These are phyloP conservation scores for Boletus insuetus DNA, from an alignment of 768 basidiomycete genomes.

Conservation along the genomic window DNA sequence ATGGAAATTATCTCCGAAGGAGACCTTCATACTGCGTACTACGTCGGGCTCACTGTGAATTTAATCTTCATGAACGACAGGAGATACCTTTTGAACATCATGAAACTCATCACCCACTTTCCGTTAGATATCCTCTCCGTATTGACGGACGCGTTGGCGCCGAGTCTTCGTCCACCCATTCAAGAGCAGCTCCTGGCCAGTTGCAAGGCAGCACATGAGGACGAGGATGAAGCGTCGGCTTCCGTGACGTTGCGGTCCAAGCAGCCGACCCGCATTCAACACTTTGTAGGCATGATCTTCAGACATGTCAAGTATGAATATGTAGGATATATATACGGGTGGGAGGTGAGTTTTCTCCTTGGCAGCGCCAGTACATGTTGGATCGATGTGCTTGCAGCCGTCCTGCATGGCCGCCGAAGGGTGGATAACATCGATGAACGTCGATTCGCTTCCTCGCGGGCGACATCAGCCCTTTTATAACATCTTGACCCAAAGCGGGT, in stretches of 20 bases:
- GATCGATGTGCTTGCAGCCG: conserved; percentile 14
- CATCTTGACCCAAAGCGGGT: conserved; percentile 34
- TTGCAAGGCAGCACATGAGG: conserved; percentile 32
- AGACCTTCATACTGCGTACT: conserved; percentile 35
- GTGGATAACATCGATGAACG: conserved; percentile 45
- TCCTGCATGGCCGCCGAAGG: conserved; percentile 39
- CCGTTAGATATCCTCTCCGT: conserved; percentile 46
- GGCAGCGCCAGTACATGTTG: not conserved
- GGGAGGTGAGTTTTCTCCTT: conserved; percentile 40
- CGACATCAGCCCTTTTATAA: conserved; percentile 51
- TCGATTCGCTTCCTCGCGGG: conserved; percentile 39
- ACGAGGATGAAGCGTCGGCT: conserved; percentile 30
- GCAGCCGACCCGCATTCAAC: conserved; percentile 27
- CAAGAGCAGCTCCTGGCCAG: conserved; percentile 28
- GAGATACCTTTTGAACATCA: conserved; percentile 32
- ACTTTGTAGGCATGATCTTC: conserved; percentile 52
- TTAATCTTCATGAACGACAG: conserved; percentile 36
- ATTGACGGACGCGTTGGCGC: conserved; percentile 37
- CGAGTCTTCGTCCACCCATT: conserved; percentile 26
- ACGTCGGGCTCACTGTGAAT: conserved; percentile 37
- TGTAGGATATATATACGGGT: conserved; percentile 44
- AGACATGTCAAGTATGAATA: conserved; percentile 39
- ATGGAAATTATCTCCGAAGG: conserved; percentile 27
- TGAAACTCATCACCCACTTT: conserved; percentile 32
- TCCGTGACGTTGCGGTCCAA: conserved; percentile 28